phyloP scores from a whole-genome alignment of 257 asterid genomes.

The Hygrophila difformis region DNA sequence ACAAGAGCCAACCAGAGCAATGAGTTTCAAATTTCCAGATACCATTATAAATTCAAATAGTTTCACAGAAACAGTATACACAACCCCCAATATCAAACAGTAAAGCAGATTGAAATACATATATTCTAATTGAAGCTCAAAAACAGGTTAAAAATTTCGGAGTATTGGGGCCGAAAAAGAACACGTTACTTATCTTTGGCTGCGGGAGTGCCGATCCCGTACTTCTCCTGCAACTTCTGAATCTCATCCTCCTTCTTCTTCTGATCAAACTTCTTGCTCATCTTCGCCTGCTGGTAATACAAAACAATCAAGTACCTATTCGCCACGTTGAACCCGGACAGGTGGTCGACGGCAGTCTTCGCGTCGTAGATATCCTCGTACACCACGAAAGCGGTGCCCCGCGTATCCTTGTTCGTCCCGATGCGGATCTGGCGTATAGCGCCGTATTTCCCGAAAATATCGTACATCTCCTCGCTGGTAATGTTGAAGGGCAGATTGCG shows the following conservation, averaged over 20 bases:
- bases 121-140: background rate
- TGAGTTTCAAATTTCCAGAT: no score
- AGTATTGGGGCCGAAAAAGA: background rate
- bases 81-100: background rate
- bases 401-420: slow-evolving; percentile 61
- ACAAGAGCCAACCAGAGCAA: no score
- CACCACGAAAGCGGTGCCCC: slow-evolving; percentile 66
- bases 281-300: slow-evolving; percentile 70
- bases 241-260: slow-evolving; percentile 69
- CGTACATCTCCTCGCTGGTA: slow-evolving; percentile 78
- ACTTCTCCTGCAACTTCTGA: slow-evolving; percentile 52
- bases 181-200: slow-evolving; percentile 35
- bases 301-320: slow-evolving; percentile 56
- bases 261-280: slow-evolving; percentile 70
- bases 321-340: slow-evolving; percentile 71
- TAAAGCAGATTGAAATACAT: background rate
- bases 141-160: background rate
- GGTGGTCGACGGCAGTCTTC: slow-evolving; percentile 61
- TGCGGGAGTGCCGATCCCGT: slow-evolving; percentile 34
- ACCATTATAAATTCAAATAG: no score
- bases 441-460: slow-evolving; percentile 62
- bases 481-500: slow-evolving; percentile 67
- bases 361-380: slow-evolving; percentile 72
- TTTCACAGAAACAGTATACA: background rate
- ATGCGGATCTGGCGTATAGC: slow-evolving; percentile 62